phyloP scores from a whole-genome alignment of 345 rosid genomes.

The Boechera stricta region DNA sequence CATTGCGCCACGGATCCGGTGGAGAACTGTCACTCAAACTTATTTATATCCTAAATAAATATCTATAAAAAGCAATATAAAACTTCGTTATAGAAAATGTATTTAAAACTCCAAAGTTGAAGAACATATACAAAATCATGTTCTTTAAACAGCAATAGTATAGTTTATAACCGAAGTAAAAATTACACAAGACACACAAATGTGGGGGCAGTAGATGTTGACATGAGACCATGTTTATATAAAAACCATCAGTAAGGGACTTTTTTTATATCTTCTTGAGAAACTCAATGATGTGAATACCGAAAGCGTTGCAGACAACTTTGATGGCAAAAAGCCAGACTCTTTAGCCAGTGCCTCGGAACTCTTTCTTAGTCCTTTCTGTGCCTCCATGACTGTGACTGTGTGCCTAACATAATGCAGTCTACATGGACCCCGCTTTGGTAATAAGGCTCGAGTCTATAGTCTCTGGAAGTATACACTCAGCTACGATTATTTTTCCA shows the following conservation, averaged over 20 bases:
- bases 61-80: no score
- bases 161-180: no score
- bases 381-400: conserved; percentile 35
- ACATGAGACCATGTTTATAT: neutral
- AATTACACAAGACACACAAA: no score
- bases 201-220: no score
- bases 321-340: conserved; percentile 42
- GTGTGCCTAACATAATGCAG: conserved; percentile 26
- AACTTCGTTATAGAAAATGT: no score
- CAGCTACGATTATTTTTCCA: conserved; percentile 49
- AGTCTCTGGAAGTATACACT: conserved; percentile 32
- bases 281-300: conserved; percentile 41
- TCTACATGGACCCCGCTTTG: conserved; percentile 43
- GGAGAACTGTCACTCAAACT: fast-evolving
- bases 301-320: conserved; percentile 18
- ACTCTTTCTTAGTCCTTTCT: conserved; percentile 48
- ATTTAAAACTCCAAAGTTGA: no score
- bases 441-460: conserved; percentile 46
- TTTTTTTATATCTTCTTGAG: conserved; percentile 45
- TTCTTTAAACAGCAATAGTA: no score
- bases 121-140: no score
- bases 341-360: conserved; percentile 35
- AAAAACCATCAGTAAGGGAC: neutral
- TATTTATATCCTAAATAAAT: neutral
- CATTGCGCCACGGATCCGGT: conserved; percentile 97